A percentile compares a stretch with the other conserved stretches of the same genome.
Conservation (phyloP, 768 basidiomycete genomes). For the Russula ochroleuca region DNA sequence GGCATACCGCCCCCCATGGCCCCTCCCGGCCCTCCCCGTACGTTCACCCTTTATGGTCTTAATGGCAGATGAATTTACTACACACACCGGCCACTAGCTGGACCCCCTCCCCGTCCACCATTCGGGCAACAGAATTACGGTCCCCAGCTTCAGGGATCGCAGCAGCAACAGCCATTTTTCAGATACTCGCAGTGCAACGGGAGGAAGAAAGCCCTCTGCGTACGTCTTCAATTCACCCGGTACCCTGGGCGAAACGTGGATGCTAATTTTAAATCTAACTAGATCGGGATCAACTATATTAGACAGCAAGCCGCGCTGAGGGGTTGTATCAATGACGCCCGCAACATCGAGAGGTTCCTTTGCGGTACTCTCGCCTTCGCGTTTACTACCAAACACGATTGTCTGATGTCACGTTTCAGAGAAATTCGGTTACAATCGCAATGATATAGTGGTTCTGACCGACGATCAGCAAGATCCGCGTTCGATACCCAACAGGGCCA, state of each 20-base stretch:
- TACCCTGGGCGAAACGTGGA: not conserved
- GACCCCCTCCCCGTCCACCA: constrained; percentile 34
- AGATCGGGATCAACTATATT: constrained; percentile 56
- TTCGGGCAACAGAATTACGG: constrained; percentile 43
- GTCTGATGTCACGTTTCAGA: constrained; percentile 29
- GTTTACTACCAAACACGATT: not conserved
- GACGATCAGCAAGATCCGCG: constrained; percentile 46
- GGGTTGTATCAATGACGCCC: constrained; percentile 60
- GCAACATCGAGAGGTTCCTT: constrained; percentile 49
- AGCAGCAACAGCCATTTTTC: constrained; percentile 41
- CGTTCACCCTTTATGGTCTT: constrained; percentile 7
- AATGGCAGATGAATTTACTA: not conserved
- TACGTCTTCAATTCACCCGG: constrained; percentile 31
- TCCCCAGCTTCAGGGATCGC: constrained; percentile 38
- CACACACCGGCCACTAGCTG: constrained; percentile 28
- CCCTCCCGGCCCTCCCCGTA: constrained; percentile 31
- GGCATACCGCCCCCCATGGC: constrained; percentile 9
- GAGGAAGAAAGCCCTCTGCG: constrained; percentile 50
- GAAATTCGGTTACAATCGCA: constrained; percentile 44
- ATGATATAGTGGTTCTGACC: constrained; percentile 56
- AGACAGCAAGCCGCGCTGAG: constrained; percentile 41
- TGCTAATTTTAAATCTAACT: not conserved
- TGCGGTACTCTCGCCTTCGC: constrained; percentile 30
- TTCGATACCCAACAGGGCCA: constrained; percentile 47
- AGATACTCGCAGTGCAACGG: constrained; percentile 56